phyloP scores from a whole-genome alignment of 2,329 filamentous ascomycete species.

The Fusarium denticulatum region DNA sequence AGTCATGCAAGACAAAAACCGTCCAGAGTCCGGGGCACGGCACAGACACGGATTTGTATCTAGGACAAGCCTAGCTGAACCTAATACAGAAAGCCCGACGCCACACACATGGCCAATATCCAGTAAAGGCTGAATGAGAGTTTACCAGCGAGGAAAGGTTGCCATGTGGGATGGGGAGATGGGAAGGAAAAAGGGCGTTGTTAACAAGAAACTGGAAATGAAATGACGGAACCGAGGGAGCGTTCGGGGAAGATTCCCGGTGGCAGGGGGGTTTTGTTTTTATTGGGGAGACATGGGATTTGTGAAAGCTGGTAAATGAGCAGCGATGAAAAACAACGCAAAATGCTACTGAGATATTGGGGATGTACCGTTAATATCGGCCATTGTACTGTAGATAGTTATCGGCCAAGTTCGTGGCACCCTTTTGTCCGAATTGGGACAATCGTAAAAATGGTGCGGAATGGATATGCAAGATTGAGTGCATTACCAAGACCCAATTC shows the following conservation, averaged over 20 bases:
- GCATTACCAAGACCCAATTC: slow-evolving; percentile 7
- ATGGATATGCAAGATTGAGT: slow-evolving; percentile 38
- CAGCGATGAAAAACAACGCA: slow-evolving; percentile 22
- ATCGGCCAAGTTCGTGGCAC: slow-evolving; percentile 4
- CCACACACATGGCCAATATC: slow-evolving; percentile 31
- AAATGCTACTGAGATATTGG: background rate
- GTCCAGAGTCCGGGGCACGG: slow-evolving; percentile 26
- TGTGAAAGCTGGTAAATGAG: slow-evolving; percentile 30
- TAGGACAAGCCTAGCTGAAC: slow-evolving; percentile 37
- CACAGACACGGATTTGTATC: slow-evolving; percentile 28
- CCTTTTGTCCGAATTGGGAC: slow-evolving; percentile 11
- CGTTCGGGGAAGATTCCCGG: slow-evolving; percentile 34
- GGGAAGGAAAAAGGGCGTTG: background rate
- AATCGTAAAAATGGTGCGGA: slow-evolving; percentile 25
- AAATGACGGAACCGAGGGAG: slow-evolving; percentile 17
- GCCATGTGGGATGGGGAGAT: slow-evolving; percentile 24
- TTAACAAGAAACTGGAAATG: slow-evolving; percentile 11
- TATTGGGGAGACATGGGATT: slow-evolving; percentile 21
- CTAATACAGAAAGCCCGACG: slow-evolving; percentile 36
- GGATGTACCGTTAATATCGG: background rate
- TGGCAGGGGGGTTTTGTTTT: slow-evolving; percentile 21
- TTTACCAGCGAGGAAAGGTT: slow-evolving; percentile 12
- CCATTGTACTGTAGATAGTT: background rate
- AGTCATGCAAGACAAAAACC: slow-evolving; percentile 30
- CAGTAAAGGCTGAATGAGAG: slow-evolving; percentile 11